Evolutionary conservation across 2,329 filamentous ascomycete species (phyloP), one percentile per base, ranked within the genome.

Genomic region (Aspergillus pseudoglaucus): DNA sequence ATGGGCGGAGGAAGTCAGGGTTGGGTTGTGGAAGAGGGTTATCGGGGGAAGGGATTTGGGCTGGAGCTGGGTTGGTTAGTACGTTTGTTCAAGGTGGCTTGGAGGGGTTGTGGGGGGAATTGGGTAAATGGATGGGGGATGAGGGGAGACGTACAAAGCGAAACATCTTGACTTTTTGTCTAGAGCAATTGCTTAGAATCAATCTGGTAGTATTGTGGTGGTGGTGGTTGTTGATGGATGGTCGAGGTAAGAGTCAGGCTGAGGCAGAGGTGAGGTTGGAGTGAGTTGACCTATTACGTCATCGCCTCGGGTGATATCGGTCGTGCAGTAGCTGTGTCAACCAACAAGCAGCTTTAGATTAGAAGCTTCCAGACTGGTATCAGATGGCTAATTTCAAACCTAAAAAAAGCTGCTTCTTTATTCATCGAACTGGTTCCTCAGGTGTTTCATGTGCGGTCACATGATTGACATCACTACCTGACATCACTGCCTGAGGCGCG

Each of bases 11-110:
- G 85, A 78, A 18, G 85, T 80, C 46, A 81, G 80, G 59, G 77
- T 79, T 49, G 91, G 81, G 70, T 88, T 87, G 80, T 96, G 90
- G 78, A 97, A 98, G 76, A 98, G 84, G 52, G 91, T 97, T 66
- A 97, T 82, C 57, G 95, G 88, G 75, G 97, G 90, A 69, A 88
- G 80, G 57, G 85, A 80, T 77, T 89, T 90, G 72, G 78, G 81
- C 86, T 90, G 23, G 23, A 40, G n/a, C 45, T 15, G 33, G 1
- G 5, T 12, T 30, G 12, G 10, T 44, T 8, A 18, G 20, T 8
- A 23, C 2, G 38, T 37, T 15, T 15, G 9, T 39, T 4, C 20
- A 20, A 20, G 47, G 9, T 37, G 41, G 40, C 4, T 20, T 53
- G 22, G 33, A 39, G 17, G 17, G 15, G 37, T 39, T 37, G 25